Conservation (phyloP, 495 filamentous ascomycete species). For the Trichocladium antarcticum region DNA sequence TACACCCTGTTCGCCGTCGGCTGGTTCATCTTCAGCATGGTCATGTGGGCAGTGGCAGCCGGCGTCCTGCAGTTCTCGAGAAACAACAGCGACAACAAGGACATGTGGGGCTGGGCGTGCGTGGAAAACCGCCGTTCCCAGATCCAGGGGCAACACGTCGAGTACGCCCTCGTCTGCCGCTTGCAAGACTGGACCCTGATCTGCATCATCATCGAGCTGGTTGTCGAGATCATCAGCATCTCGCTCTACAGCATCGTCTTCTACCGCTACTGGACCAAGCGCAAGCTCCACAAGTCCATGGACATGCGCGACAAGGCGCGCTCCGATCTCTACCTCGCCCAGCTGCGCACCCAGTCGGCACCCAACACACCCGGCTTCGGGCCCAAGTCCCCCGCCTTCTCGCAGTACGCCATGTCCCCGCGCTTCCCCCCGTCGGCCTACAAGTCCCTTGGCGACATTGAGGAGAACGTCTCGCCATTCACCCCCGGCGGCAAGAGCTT, state of each 20-base stretch:
- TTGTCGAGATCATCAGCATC: conserved; percentile 85
- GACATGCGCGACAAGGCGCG: conserved; percentile 87
- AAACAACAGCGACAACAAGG: conserved; percentile 59
- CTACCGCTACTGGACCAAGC: conserved; percentile 94
- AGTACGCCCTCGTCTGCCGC: conserved; percentile 89
- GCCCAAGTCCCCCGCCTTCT: conserved; percentile 48
- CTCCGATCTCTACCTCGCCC: conserved; percentile 88
- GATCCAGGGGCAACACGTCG: conserved; percentile 63
- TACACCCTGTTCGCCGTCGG: conserved; percentile 84
- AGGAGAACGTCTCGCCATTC: conserved; percentile 37
- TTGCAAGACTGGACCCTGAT: conserved; percentile 93
- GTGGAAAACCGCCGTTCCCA: conserved; percentile 70
- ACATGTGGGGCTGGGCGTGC: conserved; percentile 96
- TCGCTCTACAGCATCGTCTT: conserved; percentile 86
- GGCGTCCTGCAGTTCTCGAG: conserved; percentile 71
- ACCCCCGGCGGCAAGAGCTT: conserved; percentile 32
- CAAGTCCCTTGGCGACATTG: conserved; percentile 38
- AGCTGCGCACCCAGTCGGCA: conserved; percentile 81
- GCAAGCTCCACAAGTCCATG: conserved; percentile 90
- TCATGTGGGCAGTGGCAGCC: conserved; percentile 86
- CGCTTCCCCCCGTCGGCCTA: conserved; percentile 44
- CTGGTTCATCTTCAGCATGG: conserved; percentile 87
- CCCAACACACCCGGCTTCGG: conserved; percentile 89
- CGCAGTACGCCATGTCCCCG: conserved; percentile 41
- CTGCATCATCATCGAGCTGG: conserved; percentile 93